Evolutionary conservation across 176 grass and related monocot genomes (phyloP), one percentile per base, ranked within the genome.

Genomic region (Zea mays): DNA sequence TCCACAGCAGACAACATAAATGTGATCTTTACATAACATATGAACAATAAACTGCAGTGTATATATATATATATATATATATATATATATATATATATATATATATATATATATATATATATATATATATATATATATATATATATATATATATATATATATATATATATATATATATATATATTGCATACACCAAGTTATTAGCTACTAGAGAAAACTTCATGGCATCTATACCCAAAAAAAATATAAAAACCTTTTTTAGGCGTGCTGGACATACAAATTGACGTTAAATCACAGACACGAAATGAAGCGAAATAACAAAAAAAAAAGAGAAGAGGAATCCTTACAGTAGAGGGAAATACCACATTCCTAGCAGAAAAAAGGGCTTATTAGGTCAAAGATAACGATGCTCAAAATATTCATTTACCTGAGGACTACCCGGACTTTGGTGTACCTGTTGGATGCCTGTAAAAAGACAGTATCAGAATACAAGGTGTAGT

Each of bases 351-450:
- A 14, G 66, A 15, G 15, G 51, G 13, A 5, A 51, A 35, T 19
- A 67, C 10, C 14, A 5, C 21, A 59, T 15, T 4, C 12, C 62
- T 69, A 42, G 21, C 14, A 52, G 33, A n/a, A 6, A 40, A 79
- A 59, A 82, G 19, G 7, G 56, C 16, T 51, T 79, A 43, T 41
- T 63, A 73, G 37, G 51, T 13, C 14, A 71, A 73, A 43, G 45
- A 40, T 21, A 83, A 50, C 14, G 13, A 52, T 74, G 36, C 46
- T 71, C 13, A 38, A 77, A 66, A 86, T 36, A 16, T 43, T 69
- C 60, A 82, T 71, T 66, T 80, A 94, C 94, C 91, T 97, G 86
- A 69, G 89, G 87, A 83, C 91, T 89, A 61, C 82, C 89, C 6
- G 85, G 88, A 83, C 67, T 92, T 70, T 91, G 91, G 33, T 80